A percentile compares a stretch with the other conserved stretches of the same genome.
These are phyloP conservation scores for Globisporangium barbulae DNA, from an alignment of 352 stramenopile species.

Conservation along the genomic window DNA sequence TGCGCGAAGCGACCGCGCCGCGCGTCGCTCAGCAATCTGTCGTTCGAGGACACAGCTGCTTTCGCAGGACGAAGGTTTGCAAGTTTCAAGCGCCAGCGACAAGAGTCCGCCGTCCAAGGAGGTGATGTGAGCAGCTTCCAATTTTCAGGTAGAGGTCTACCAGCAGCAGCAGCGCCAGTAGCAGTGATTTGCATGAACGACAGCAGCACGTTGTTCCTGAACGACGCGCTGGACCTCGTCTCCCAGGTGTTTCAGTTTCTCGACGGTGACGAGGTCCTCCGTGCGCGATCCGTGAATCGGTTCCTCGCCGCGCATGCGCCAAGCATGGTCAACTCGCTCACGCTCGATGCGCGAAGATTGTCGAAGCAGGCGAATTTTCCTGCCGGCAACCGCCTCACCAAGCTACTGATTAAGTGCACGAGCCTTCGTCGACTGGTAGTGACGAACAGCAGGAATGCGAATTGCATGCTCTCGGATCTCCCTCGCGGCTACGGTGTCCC, in stretches of 20 bases:
- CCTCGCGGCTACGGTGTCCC: conserved; percentile 4
- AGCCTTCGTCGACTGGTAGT: conserved; percentile 44
- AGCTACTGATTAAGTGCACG: conserved; percentile 35
- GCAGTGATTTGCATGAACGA: background rate
- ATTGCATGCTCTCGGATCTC: conserved; percentile 4
- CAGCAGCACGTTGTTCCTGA: conserved; percentile 29
- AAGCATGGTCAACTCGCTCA: conserved; percentile 40
- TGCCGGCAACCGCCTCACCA: conserved; percentile 12
- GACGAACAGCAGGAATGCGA: conserved; percentile 39
- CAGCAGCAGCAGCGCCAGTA: background rate
- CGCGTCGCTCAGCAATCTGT: conserved; percentile 12
- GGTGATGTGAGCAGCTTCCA: background rate
- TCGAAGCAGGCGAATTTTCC: background rate
- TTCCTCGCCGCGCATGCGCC: conserved; percentile 48
- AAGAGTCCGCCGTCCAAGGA: background rate
- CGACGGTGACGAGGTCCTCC: conserved; percentile 43
- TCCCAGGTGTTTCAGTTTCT: conserved; percentile 55
- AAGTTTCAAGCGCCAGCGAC: background rate
- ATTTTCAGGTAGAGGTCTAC: background rate
- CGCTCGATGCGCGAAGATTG: conserved; percentile 29
- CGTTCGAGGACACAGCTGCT: background rate
- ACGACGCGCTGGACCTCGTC: conserved; percentile 56
- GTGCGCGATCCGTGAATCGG: conserved; percentile 40
- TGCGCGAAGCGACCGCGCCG: conserved; percentile 14
- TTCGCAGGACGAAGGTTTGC: background rate